phyloP scores from a whole-genome alignment of 345 rosid genomes.

The Dipteronia dyeriana region DNA sequence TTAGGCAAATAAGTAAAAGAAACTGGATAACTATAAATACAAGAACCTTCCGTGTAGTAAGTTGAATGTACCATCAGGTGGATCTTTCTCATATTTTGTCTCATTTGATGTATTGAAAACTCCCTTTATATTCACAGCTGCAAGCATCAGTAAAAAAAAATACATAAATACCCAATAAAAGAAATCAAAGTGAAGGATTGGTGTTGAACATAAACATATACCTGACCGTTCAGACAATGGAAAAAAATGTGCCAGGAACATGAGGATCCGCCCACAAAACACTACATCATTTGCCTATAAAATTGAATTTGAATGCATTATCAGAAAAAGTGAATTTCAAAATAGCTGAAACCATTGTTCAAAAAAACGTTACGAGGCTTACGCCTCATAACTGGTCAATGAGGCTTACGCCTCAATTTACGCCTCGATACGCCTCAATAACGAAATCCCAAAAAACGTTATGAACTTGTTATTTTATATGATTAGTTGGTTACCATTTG shows the following conservation, averaged over 20 bases:
- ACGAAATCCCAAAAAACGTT: too few species aligned
- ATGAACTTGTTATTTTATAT: too few species aligned
- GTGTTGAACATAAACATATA: constrained; percentile 28
- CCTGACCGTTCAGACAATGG: constrained; percentile 98
- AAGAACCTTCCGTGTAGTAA: not conserved
- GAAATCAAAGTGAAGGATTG: constrained; percentile 6
- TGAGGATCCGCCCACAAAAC: constrained; percentile 94
- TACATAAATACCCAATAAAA: constrained; percentile 16
- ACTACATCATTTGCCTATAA: constrained; percentile 94
- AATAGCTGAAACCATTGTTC: too few species aligned
- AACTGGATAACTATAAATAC: constrained; percentile 1
- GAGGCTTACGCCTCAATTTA: too few species aligned
- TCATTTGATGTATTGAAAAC: constrained; percentile 97
- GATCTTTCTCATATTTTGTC: constrained; percentile 90
- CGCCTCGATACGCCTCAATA: too few species aligned
- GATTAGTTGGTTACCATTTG: too few species aligned
- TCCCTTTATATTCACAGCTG: constrained; percentile 98
- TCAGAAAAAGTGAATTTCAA: not conserved
- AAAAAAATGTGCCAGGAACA: constrained; percentile 95
- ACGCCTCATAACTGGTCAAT: too few species aligned
- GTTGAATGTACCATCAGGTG: constrained; percentile 62
- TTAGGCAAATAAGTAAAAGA: constrained; percentile 8
- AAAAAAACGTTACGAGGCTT: too few species aligned
- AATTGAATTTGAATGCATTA: constrained; percentile 28
- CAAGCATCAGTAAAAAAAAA: constrained; percentile 26